Evolutionary conservation across 75 land plant genomes (phyloP).

Genomic region (Picea sitchensis): DNA sequence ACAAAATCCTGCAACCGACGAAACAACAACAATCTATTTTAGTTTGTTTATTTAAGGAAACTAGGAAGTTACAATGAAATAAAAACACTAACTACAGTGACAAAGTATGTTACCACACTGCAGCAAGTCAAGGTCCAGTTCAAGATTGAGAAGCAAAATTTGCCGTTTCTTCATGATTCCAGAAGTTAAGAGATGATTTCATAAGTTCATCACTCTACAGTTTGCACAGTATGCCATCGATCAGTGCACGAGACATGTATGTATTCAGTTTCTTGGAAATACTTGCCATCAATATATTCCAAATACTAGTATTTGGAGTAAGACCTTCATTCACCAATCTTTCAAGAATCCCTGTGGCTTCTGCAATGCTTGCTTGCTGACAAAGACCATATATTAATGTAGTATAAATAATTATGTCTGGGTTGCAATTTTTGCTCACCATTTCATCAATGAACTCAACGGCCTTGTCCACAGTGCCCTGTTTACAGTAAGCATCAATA

Average conservation of each 20-base stretch:
- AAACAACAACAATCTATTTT: no score
- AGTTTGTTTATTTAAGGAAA: no score
- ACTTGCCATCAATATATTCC: conserved; percentile 40
- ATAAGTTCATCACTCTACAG: background rate
- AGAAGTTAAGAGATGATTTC: no score
- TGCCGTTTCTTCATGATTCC: no score
- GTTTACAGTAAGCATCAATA: conserved; percentile 44
- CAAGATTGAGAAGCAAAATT: no score
- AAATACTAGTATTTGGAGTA: conserved; percentile 41
- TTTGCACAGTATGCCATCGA: background rate
- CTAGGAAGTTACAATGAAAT: no score
- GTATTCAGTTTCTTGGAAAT: conserved; percentile 10
- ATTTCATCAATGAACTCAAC: conserved; percentile 27
- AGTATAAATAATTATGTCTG: conserved; percentile 43
- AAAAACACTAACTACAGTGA: no score
- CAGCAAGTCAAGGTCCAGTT: no score
- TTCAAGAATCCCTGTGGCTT: conserved; percentile 33
- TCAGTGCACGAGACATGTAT: background rate
- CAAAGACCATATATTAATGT: conserved; percentile 45
- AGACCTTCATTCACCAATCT: conserved; percentile 42
- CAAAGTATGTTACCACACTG: no score
- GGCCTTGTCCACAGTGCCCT: conserved; percentile 28
- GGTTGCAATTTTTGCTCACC: conserved; percentile 14
- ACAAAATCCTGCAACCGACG: background rate
- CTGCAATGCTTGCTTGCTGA: conserved; percentile 23